Evolutionary conservation across 441 rosid genomes (phyloP).

Genomic region (Erysimum pusillum): DNA sequence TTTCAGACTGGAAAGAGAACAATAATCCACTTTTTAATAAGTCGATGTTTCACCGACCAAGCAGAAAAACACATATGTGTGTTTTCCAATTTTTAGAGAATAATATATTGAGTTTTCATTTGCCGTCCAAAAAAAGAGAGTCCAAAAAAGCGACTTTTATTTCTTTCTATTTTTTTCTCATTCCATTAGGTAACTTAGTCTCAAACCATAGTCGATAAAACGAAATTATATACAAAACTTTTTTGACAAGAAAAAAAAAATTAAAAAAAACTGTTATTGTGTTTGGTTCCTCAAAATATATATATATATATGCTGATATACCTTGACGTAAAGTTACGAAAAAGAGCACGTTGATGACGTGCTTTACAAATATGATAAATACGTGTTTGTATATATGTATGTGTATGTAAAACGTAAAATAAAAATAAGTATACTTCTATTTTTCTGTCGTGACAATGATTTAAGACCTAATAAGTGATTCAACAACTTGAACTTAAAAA

Average conservation of each 20-base stretch:
- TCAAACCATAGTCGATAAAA: neutral
- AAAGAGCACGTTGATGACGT: slow-evolving; percentile 40
- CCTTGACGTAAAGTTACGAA: slow-evolving; percentile 29
- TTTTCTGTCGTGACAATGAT: slow-evolving; percentile 33
- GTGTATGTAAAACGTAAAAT: neutral
- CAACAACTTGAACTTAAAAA: slow-evolving; percentile 42
- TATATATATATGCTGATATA: slow-evolving; percentile 11
- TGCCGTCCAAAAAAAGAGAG: neutral
- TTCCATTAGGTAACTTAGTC: neutral
- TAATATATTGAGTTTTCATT: neutral
- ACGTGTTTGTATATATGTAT: neutral
- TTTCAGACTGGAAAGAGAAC: neutral
- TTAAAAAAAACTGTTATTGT: neutral
- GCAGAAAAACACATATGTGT: neutral
- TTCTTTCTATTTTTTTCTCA: neutral
- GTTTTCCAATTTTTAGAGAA: slow-evolving; percentile 7
- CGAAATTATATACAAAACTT: slow-evolving; percentile 4
- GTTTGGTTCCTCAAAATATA: slow-evolving; percentile 12
- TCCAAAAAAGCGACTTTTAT: neutral
- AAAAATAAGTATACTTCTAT: neutral
- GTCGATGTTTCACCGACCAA: slow-evolving; percentile 32
- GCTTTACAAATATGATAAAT: slow-evolving; percentile 24
- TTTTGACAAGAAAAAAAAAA: neutral
- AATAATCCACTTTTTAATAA: neutral
- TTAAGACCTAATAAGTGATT: slow-evolving; percentile 44